A percentile compares a stretch with the other conserved stretches of the same genome.
Conservation (phyloP, 768 basidiomycete species). For the Suillus placidus region DNA sequence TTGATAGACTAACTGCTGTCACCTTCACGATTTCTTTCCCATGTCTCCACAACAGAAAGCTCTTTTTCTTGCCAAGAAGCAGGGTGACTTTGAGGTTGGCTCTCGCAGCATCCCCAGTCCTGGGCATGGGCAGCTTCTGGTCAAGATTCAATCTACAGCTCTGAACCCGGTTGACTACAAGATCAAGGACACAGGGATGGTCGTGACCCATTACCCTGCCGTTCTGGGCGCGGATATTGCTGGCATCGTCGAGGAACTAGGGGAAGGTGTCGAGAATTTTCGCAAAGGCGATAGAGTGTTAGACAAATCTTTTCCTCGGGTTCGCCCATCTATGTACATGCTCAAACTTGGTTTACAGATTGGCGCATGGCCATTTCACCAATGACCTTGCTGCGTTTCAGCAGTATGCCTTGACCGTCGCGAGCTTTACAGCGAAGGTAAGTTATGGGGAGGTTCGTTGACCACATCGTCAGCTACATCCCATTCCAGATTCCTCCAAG, state of each 20-base stretch:
- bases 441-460: not conserved
- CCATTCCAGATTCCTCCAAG: slow-evolving; percentile 44
- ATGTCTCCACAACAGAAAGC: slow-evolving; percentile 36
- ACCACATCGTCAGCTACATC: not conserved
- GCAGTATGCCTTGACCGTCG: slow-evolving; percentile 39
- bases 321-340: slow-evolving; percentile 17
- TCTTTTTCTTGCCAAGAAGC: slow-evolving; percentile 28
- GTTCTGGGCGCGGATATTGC: slow-evolving; percentile 40
- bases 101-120: slow-evolving; percentile 35
- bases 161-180: slow-evolving; percentile 53
- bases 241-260: slow-evolving; percentile 44
- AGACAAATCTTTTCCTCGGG: slow-evolving; percentile 9
- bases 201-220: slow-evolving; percentile 39
- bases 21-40: not conserved
- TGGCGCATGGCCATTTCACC: slow-evolving; percentile 32
- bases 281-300: slow-evolving; percentile 46
- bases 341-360: slow-evolving; percentile 25
- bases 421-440: slow-evolving; percentile 42
- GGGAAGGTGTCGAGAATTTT: slow-evolving; percentile 38
- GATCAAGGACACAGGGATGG: slow-evolving; percentile 34
- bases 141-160: slow-evolving; percentile 41
- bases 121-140: slow-evolving; percentile 42
- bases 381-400: slow-evolving; percentile 41
- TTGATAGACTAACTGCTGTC: not conserved
- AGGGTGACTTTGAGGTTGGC: slow-evolving; percentile 34